Conservation (phyloP, 306 rosid species). For the Ormosia emarginata region DNA sequence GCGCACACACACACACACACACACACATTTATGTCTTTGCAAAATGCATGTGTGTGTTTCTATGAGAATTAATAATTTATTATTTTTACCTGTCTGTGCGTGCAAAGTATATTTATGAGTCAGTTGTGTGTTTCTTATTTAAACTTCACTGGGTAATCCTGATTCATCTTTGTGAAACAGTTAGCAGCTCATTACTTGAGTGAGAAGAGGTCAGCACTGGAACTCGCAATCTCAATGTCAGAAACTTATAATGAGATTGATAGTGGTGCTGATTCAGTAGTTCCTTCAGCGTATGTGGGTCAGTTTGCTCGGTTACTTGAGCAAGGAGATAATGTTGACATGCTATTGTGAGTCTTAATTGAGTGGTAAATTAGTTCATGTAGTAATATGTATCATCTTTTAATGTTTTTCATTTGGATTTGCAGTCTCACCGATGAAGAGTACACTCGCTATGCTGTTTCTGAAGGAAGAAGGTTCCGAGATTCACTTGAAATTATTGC, state of each 20-base stretch:
- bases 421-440: slow-evolving; percentile 90
- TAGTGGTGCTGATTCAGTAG: slow-evolving; percentile 62
- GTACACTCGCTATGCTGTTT: slow-evolving; percentile 55
- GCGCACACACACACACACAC: no score
- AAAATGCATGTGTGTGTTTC: neutral
- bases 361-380: slow-evolving; percentile 8
- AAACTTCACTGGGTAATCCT: neutral
- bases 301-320: slow-evolving; percentile 81
- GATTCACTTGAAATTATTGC: slow-evolving; percentile 91
- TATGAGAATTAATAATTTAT: neutral
- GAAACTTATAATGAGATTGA: slow-evolving; percentile 55
- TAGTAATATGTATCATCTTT: slow-evolving; percentile 5
- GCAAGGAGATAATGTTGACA: slow-evolving; percentile 60
- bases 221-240: slow-evolving; percentile 65
- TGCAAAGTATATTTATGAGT: slow-evolving; percentile 4
- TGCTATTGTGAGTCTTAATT: slow-evolving; percentile 72
- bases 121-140: neutral
- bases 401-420: slow-evolving; percentile 27
- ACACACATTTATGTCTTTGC: neutral
- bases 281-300: slow-evolving; percentile 75
- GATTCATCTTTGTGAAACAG: slow-evolving; percentile 54
- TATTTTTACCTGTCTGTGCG: neutral
- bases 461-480: slow-evolving; percentile 81
- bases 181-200: slow-evolving; percentile 81
- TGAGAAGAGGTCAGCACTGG: slow-evolving; percentile 81